phyloP scores from a whole-genome alignment of 164 flowering plant genomes.

The Warburgia ugandensis region DNA sequence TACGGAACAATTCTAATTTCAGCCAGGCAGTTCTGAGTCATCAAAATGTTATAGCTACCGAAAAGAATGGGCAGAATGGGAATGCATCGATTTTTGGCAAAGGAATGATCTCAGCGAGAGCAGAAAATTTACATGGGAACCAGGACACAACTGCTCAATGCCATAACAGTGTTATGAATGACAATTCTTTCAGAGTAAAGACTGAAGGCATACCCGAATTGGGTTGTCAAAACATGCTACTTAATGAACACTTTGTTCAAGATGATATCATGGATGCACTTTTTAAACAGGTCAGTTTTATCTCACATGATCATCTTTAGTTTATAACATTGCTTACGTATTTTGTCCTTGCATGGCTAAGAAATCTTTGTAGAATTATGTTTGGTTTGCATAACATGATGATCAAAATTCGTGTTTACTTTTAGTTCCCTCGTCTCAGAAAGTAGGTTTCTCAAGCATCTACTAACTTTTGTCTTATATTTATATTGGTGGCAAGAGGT shows the following conservation, averaged over 20 bases:
- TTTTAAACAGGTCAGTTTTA: constrained; percentile 58
- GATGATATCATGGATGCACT: constrained; percentile 75
- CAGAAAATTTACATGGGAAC: constrained; percentile 22
- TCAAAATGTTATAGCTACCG: constrained; percentile 32
- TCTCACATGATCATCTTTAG: background rate
- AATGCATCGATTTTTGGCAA: constrained; percentile 14
- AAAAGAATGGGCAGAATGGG: constrained; percentile 24
- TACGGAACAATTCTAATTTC: constrained; percentile 22
- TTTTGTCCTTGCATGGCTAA: background rate
- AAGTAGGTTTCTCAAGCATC: no score
- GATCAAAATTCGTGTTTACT: no score
- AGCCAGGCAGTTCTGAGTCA: constrained; percentile 31
- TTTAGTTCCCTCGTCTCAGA: no score
- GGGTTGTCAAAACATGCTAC: constrained; percentile 19
- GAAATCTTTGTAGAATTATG: no score
- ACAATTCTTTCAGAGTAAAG: constrained; percentile 38
- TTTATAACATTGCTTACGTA: background rate
- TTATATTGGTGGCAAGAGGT: no score
- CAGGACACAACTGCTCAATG: constrained; percentile 23
- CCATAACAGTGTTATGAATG: constrained; percentile 18
- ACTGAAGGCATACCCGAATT: constrained; percentile 35
- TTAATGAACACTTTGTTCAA: constrained; percentile 43
- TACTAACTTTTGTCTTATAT: no score
- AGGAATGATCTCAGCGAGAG: constrained; percentile 19
- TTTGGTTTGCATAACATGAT: no score